Evolutionary conservation across 2,329 filamentous ascomycete genomes (phyloP).

Genomic region (Pyricularia grisea): DNA sequence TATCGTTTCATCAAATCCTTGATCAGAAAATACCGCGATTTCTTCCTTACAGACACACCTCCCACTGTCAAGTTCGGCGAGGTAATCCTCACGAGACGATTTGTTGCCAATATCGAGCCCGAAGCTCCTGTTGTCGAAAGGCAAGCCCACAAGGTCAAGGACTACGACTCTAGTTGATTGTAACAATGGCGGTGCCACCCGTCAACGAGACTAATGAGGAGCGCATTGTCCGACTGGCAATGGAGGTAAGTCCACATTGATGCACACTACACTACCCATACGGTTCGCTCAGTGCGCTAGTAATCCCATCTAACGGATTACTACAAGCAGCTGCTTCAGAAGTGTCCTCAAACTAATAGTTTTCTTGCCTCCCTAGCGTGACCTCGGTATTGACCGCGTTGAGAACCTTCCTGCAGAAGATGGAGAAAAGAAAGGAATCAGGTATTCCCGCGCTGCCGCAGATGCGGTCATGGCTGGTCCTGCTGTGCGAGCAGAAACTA

Average conservation of each 20-base stretch:
- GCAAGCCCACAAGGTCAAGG: neutral
- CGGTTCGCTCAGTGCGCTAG: neutral
- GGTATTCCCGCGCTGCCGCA: neutral
- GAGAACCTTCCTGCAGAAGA: slow-evolving; percentile 3
- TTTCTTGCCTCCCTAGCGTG: neutral
- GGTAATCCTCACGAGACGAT: neutral
- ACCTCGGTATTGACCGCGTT: slow-evolving; percentile 1
- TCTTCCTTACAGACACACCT: neutral
- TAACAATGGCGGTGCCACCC: neutral
- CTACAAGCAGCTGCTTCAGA: neutral
- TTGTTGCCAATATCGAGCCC: neutral
- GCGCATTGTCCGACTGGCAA: neutral
- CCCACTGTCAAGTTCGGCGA: neutral
- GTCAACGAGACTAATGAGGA: neutral
- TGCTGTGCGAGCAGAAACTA: neutral
- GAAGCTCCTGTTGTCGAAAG: neutral
- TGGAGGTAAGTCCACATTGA: neutral
- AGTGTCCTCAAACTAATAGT: neutral
- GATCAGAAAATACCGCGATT: neutral
- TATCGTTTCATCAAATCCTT: neutral
- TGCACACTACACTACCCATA: neutral
- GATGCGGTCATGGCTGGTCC: neutral
- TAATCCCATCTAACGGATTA: neutral
- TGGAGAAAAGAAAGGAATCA: neutral
- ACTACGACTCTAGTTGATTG: neutral